Conservation (phyloP, 2,329 filamentous ascomycete species). For the Hymenoscyphus fraxineus region DNA sequence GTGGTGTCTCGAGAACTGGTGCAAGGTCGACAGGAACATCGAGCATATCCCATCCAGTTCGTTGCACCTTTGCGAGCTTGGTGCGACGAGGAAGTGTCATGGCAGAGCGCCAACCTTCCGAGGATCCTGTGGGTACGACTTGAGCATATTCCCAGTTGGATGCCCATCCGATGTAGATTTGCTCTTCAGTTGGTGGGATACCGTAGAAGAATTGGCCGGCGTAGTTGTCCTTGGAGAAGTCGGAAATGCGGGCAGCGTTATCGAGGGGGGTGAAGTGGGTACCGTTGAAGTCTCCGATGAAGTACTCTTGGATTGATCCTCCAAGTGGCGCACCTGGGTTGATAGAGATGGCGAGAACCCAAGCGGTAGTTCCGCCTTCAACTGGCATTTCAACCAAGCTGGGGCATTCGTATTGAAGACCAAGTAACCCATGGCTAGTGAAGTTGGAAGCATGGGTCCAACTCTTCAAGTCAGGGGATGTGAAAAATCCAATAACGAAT, state of each 20-base stretch:
- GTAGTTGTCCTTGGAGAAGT: constrained; percentile 52
- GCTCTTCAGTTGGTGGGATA: constrained; percentile 35
- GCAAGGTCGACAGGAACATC: constrained; percentile 47
- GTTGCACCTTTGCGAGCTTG: constrained; percentile 48
- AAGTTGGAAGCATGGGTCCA: constrained; percentile 60
- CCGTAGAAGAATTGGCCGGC: constrained; percentile 55
- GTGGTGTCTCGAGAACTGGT: constrained; percentile 43
- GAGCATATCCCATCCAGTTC: constrained; percentile 50
- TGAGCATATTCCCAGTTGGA: constrained; percentile 58
- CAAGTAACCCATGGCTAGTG: constrained; percentile 47
- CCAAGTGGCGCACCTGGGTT: constrained; percentile 56
- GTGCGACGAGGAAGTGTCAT: constrained; percentile 53
- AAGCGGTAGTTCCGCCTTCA: constrained; percentile 34
- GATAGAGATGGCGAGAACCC: constrained; percentile 49
- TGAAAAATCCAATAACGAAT: constrained; percentile 58
- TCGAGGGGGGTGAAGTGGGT: constrained; percentile 53
- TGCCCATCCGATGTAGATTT: constrained; percentile 49
- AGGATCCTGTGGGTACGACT: constrained; percentile 48
- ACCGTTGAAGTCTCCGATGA: constrained; percentile 60
- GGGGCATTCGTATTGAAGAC: constrained; percentile 50
- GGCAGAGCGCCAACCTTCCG: constrained; percentile 49
- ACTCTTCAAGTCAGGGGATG: constrained; percentile 53
- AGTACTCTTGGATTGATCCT: constrained; percentile 53
- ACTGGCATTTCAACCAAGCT: constrained; percentile 57
- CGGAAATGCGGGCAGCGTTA: constrained; percentile 40